Conservation (phyloP, 129 eudicot species). For the Saussurea involucrata region DNA sequence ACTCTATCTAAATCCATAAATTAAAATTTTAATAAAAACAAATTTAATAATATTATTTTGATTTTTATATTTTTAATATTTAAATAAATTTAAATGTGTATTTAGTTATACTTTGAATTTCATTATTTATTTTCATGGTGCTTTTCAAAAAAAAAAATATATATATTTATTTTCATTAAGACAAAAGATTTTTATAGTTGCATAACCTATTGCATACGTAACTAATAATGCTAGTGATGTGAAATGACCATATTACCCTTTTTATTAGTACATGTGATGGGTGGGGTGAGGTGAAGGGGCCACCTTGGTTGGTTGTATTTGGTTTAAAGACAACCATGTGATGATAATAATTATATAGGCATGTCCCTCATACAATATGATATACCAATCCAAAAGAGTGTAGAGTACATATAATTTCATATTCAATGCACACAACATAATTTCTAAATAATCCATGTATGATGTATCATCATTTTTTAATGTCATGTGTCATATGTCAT, state of each 20-base stretch:
- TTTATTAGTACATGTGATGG: constrained; percentile 2
- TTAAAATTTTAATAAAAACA: too few relatives aligned
- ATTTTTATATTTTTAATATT: too few relatives aligned
- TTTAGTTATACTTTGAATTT: too few relatives aligned
- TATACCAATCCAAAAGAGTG: constrained; percentile 18
- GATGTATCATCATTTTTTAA: background rate
- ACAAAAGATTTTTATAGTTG: background rate
- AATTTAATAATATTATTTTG: too few relatives aligned
- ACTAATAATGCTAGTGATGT: background rate
- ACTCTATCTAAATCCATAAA: too few relatives aligned
- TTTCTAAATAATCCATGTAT: background rate
- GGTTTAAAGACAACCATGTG: constrained; percentile 37
- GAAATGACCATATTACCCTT: background rate
- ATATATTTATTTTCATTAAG: background rate
- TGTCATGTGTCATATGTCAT: background rate
- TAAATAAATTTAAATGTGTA: too few relatives aligned
- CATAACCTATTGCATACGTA: background rate
- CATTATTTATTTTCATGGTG: too few relatives aligned
- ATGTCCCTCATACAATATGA: constrained; percentile 32
- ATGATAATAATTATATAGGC: constrained; percentile 25
- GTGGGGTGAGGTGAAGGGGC: constrained; percentile 29
- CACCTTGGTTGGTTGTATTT: constrained; percentile 9
- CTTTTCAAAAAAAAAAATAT: too few relatives aligned
- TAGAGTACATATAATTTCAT: constrained; percentile 17
- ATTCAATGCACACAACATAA: constrained; percentile 8